phyloP scores from a whole-genome alignment of 208 protist species.

The Acanthamoeba divionensis region DNA sequence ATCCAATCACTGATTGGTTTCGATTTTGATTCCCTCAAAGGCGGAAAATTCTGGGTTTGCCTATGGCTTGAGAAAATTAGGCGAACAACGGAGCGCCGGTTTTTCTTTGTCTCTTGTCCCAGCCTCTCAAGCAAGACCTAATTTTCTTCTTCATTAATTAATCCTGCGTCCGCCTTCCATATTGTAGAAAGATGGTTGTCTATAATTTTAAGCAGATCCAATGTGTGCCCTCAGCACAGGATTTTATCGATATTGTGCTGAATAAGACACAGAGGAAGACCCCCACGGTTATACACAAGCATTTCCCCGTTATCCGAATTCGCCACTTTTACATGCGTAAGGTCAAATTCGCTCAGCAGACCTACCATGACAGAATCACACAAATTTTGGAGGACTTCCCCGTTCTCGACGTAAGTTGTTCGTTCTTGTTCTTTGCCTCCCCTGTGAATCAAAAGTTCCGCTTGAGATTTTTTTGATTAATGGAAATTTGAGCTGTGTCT shows the following conservation, averaged over 20 bases:
- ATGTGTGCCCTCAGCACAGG: constrained; percentile 95
- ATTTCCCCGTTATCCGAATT: constrained; percentile 98
- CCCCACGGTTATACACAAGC: constrained; percentile 98
- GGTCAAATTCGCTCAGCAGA: constrained; percentile 97
- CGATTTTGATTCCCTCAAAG: too few relatives aligned
- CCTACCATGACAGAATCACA: constrained; percentile 96
- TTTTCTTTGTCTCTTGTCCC: too few relatives aligned
- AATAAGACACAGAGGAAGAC: constrained; percentile 99
- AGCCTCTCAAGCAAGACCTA: too few relatives aligned
- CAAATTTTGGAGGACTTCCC: constrained; percentile 93
- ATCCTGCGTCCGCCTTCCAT: too few relatives aligned
- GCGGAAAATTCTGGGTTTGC: too few relatives aligned
- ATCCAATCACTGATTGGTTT: too few relatives aligned
- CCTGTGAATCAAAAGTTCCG: not conserved
- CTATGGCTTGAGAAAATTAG: too few relatives aligned
- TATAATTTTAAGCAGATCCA: constrained; percentile 99
- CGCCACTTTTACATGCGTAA: constrained; percentile 99
- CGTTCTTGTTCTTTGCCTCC: not conserved
- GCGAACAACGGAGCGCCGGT: too few relatives aligned
- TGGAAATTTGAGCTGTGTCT: too few relatives aligned
- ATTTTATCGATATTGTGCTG: constrained; percentile 99
- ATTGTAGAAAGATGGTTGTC: constrained; percentile 82
- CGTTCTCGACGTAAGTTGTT: constrained; percentile 75
- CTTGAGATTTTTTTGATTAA: too few relatives aligned
- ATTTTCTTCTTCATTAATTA: too few relatives aligned